phyloP scores from a whole-genome alignment of 2,329 filamentous ascomycete genomes.

The Verticillium tricorpus region DNA sequence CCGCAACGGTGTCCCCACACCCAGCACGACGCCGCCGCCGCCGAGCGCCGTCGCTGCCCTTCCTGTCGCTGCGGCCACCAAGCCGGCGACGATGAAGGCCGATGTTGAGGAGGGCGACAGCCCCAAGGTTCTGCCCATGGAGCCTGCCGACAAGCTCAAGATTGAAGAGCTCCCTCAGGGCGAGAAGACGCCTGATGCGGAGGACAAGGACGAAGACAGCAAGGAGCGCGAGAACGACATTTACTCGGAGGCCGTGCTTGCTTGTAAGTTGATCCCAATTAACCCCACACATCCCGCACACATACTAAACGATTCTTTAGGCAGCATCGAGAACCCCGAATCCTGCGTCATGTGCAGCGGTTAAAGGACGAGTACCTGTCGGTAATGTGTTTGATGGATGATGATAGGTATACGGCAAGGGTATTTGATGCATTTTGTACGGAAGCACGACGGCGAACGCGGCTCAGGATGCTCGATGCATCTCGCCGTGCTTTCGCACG shows the following conservation, averaged over 20 bases:
- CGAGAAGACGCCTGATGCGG: conserved; percentile 58
- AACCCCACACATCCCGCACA: background rate
- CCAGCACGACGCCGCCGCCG: conserved; percentile 61
- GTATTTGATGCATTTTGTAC: conserved; percentile 1
- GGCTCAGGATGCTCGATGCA: background rate
- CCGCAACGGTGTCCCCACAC: conserved; percentile 63
- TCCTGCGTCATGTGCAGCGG: conserved; percentile 96
- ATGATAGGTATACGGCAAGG: conserved; percentile 11
- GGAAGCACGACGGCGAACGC: background rate
- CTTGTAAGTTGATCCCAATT: conserved; percentile 56
- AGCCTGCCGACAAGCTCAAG: conserved; percentile 59
- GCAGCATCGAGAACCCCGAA: conserved; percentile 96
- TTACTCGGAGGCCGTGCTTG: conserved; percentile 86
- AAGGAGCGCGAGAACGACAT: conserved; percentile 83
- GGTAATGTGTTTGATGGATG: conserved; percentile 10
- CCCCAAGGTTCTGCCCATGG: conserved; percentile 71
- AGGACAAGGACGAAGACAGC: conserved; percentile 68
- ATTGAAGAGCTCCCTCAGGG: conserved; percentile 61
- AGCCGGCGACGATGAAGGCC: conserved; percentile 67
- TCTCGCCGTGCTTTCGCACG: background rate
- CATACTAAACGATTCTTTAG: conserved; percentile 37
- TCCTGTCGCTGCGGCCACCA: conserved; percentile 47
- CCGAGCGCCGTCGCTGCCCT: conserved; percentile 21
- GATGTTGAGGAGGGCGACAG: conserved; percentile 74
- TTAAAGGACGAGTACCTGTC: conserved; percentile 37